Conservation (phyloP, 208 protist genomes). For the Trichomonas gallinae region DNA sequence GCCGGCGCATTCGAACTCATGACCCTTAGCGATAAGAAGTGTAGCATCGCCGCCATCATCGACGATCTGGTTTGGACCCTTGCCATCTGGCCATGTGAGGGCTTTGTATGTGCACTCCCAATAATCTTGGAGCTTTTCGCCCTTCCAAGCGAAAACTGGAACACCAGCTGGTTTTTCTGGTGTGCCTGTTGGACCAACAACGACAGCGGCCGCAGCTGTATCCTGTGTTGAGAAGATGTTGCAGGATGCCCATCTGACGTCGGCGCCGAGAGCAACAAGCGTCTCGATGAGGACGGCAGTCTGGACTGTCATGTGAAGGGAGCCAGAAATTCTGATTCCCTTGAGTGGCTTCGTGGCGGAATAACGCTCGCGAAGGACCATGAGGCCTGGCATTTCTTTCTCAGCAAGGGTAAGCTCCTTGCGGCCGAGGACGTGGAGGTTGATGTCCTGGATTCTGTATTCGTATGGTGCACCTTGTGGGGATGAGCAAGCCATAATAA, state of each 20-base stretch:
- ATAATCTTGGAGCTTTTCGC: conserved; percentile 97
- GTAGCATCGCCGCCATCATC: conserved; percentile 97
- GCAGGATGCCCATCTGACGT: conserved; percentile 84
- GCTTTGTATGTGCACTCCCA: conserved; percentile 88
- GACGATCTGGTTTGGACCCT: conserved; percentile 85
- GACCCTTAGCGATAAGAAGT: conserved; percentile 74
- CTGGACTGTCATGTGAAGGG: conserved; percentile 99
- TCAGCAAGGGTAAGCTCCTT: conserved; percentile 90
- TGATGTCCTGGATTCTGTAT: conserved; percentile 65
- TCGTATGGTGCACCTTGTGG: neutral
- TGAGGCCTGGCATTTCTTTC: conserved; percentile 98
- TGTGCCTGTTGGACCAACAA: conserved; percentile 55
- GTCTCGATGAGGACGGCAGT: conserved; percentile 98
- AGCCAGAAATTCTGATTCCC: conserved; percentile 89
- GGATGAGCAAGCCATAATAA: conserved; percentile 52
- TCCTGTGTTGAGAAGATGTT: conserved; percentile 99
- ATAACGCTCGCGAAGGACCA: conserved; percentile 70
- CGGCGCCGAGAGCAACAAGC: conserved; percentile 77
- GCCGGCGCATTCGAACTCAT: conserved; percentile 47
- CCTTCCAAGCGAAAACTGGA: conserved; percentile 97
- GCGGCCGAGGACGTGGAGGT: conserved; percentile 79
- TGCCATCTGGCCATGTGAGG: conserved; percentile 57
- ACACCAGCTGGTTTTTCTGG: conserved; percentile 37
- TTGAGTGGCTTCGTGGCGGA: conserved; percentile 70
- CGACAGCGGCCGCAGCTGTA: conserved; percentile 73